These are phyloP conservation scores for Hemileccinum rubropunctum DNA, from an alignment of 768 basidiomycete genomes.

Conservation along the genomic window DNA sequence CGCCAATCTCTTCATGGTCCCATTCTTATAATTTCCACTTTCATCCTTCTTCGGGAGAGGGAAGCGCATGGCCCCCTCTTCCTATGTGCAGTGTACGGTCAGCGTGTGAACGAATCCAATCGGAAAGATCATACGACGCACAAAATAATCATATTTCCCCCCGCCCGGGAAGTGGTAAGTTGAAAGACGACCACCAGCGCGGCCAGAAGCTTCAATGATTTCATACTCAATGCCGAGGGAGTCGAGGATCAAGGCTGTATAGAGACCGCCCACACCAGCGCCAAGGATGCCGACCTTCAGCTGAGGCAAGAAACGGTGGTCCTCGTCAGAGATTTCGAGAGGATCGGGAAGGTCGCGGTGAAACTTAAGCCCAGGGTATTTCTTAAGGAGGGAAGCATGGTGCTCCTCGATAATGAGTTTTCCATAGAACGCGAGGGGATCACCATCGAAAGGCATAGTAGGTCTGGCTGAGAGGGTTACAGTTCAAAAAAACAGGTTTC, in stretches of 20 bases:
- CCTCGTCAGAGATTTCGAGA: not conserved
- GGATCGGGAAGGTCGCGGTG: not conserved
- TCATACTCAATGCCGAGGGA: constrained; percentile 41
- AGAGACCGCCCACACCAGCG: constrained; percentile 33
- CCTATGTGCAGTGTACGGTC: constrained; percentile 12
- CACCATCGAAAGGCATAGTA: constrained; percentile 15
- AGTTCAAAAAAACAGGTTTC: no score
- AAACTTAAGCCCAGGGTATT: not conserved
- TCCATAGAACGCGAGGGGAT: constrained; percentile 16
- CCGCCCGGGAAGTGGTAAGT: no score
- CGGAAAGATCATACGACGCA: constrained; percentile 11
- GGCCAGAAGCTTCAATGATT: constrained; percentile 42
- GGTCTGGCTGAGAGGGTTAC: no score
- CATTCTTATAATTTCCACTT: constrained; percentile 17
- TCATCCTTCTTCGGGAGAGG: constrained; percentile 21
- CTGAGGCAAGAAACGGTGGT: not conserved
- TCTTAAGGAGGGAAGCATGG: constrained; percentile 6
- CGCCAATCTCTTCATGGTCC: constrained; percentile 31
- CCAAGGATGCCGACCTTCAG: constrained; percentile 21
- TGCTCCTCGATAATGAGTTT: constrained; percentile 12
- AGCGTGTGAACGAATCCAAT: not conserved
- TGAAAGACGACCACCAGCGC: no score
- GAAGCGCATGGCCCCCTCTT: constrained; percentile 43
- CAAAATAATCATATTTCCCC: constrained; percentile 36
- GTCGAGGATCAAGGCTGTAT: constrained; percentile 45